Conservation (phyloP, 495 filamentous ascomycete species). For the Staphylotrichum longicolle region DNA sequence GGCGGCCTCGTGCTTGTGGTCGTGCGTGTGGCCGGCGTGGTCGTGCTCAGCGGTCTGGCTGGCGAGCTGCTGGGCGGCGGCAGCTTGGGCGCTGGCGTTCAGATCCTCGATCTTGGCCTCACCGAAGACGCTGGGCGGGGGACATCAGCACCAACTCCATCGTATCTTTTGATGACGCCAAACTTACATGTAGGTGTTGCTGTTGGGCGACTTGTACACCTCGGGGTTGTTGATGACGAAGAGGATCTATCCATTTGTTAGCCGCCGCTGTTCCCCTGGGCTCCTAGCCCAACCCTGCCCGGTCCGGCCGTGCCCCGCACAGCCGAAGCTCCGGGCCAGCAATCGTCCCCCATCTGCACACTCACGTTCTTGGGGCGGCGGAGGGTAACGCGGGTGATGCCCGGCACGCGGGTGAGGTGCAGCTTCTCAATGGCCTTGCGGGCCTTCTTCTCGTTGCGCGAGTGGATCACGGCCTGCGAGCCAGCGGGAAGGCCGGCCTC, state of each 20-base stretch:
- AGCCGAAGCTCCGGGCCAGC: not conserved
- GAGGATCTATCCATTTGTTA: conserved; percentile 67
- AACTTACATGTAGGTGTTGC: conserved; percentile 98
- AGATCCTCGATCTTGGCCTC: conserved; percentile 99
- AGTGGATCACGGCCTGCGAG: conserved; percentile 86
- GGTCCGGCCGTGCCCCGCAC: conserved; percentile 12
- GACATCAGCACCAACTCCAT: conserved; percentile 12
- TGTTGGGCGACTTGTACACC: conserved; percentile 96
- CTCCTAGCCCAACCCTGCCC: not conserved
- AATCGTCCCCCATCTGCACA: conserved; percentile 22
- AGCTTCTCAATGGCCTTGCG: conserved; percentile 98
- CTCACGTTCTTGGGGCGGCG: conserved; percentile 97
- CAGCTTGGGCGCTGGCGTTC: conserved; percentile 94
- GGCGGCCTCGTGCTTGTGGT: conserved; percentile 61
- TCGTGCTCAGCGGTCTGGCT: conserved; percentile 70
- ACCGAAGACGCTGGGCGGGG: conserved; percentile 80
- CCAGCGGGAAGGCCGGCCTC: conserved; percentile 76
- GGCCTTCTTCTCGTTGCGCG: conserved; percentile 99
- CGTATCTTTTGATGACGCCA: not conserved
- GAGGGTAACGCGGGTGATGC: conserved; percentile 97
- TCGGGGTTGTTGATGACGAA: conserved; percentile 99
- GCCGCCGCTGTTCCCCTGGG: conserved; percentile 14
- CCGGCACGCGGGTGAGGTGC: conserved; percentile 90
- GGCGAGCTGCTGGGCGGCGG: conserved; percentile 87
- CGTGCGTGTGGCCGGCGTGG: conserved; percentile 57